Evolutionary conservation across 495 filamentous ascomycete genomes (phyloP).

Genomic region (Apiosordaria backusii): DNA sequence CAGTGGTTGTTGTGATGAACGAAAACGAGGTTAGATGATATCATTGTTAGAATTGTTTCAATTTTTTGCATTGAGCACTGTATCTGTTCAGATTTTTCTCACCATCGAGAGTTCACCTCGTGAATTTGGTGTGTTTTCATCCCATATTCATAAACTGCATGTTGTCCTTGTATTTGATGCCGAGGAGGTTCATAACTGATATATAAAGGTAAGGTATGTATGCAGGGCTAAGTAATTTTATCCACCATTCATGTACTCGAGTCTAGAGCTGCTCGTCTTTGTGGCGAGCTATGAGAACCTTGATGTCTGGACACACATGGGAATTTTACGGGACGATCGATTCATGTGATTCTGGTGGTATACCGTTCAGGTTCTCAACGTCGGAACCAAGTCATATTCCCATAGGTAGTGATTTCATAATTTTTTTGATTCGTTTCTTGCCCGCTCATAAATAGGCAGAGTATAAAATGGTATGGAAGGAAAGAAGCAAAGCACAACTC

Average conservation of each 20-base stretch:
- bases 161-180: neutral
- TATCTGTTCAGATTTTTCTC: neutral
- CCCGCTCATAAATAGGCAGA: neutral
- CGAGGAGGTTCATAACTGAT: neutral
- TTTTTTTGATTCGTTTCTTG: conserved; percentile 7
- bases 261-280: neutral
- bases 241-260: neutral
- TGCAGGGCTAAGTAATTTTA: too few species aligned
- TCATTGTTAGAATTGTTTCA: neutral
- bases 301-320: neutral
- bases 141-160: neutral
- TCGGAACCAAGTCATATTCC: too few species aligned
- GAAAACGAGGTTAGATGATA: neutral
- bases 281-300: neutral
- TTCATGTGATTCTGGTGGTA: neutral
- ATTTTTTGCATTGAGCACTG: neutral
- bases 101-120: neutral
- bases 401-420: too few species aligned
- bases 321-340: neutral
- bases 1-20: neutral
- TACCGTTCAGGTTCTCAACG: too few species aligned
- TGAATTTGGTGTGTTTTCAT: neutral
- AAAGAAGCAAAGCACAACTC: neutral
- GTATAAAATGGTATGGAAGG: neutral
- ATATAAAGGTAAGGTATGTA: too few species aligned